Evolutionary conservation across 2,329 filamentous ascomycete genomes (phyloP).

Genomic region (Gaeumannomyces sp.): DNA sequence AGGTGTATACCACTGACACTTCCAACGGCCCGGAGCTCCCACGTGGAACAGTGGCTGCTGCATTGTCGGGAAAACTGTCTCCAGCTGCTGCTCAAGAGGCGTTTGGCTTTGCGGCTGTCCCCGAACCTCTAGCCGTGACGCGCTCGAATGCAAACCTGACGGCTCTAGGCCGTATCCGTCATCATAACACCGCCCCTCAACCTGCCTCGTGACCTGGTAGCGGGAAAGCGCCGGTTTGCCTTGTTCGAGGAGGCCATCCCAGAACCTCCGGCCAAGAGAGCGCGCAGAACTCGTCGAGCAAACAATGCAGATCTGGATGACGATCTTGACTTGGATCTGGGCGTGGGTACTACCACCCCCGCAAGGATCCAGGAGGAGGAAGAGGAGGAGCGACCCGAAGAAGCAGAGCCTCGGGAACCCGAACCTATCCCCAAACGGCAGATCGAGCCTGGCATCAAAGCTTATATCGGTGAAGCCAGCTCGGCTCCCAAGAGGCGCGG

Average conservation of each 20-base stretch:
- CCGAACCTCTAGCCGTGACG: conserved; percentile 2
- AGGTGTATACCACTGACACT: conserved; percentile 1
- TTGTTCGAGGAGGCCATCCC: not conserved
- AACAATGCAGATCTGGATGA: not conserved
- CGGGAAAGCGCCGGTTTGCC: not conserved
- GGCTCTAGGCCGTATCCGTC: conserved; percentile 2
- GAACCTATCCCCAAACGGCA: conserved; percentile 1
- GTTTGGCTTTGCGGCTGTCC: conserved; percentile 5
- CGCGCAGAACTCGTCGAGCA: not conserved
- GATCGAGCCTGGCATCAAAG: conserved; percentile 4
- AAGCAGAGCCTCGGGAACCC: not conserved
- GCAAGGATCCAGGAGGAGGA: not conserved
- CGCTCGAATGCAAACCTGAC: conserved; percentile 4
- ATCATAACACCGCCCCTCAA: not conserved
- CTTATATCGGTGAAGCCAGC: conserved; percentile 1
- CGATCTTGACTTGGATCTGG: not conserved
- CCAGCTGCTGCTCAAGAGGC: conserved; percentile 1
- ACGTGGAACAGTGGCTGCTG: conserved; percentile 1
- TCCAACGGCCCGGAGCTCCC: not conserved
- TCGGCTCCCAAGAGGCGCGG: conserved; percentile 3
- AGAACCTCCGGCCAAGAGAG: conserved; percentile 4
- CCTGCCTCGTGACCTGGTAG: not conserved
- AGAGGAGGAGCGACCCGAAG: not conserved
- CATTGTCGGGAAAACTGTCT: not conserved
- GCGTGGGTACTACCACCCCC: not conserved